phyloP scores from a whole-genome alignment of 2,329 filamentous ascomycete species.

The Ascochyta lentis region DNA sequence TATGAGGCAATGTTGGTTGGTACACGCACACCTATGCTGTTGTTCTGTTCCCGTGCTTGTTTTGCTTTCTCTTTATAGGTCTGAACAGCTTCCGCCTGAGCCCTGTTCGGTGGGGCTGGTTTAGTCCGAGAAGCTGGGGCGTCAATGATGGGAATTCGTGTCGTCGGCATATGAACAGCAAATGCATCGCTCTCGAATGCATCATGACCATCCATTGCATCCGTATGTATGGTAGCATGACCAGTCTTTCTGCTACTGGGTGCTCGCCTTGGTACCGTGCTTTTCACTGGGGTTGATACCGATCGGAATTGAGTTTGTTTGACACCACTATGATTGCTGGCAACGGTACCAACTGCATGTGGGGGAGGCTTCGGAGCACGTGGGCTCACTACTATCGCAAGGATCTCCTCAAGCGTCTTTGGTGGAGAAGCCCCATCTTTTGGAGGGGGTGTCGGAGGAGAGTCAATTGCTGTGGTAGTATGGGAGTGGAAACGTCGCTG shows the following conservation, averaged over 20 bases:
- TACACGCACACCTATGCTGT: conserved; percentile 32
- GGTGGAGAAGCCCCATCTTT: conserved; percentile 11
- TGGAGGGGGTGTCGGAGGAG: conserved; percentile 12
- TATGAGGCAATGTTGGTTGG: conserved; percentile 37
- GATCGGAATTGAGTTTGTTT: background rate
- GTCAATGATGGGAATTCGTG: conserved; percentile 39
- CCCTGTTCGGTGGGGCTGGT: conserved; percentile 21
- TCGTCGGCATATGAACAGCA: conserved; percentile 44
- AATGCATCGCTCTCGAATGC: conserved; percentile 46
- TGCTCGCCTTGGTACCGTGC: conserved; percentile 13
- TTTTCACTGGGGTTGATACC: conserved; percentile 7
- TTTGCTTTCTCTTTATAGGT: conserved; percentile 39
- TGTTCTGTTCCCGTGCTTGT: conserved; percentile 31
- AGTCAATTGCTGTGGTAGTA: conserved; percentile 8
- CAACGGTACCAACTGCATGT: conserved; percentile 11
- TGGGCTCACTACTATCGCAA: conserved; percentile 19
- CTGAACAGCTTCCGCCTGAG: conserved; percentile 37
- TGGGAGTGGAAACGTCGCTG: conserved; percentile 11
- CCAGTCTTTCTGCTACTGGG: conserved; percentile 36
- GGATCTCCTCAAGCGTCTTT: conserved; percentile 24
- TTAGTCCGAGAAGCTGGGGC: conserved; percentile 22
- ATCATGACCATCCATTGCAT: conserved; percentile 32
- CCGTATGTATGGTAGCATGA: conserved; percentile 36
- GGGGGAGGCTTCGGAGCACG: conserved; percentile 14
- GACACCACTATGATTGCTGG: background rate